Evolutionary conservation across 2,329 filamentous ascomycete species (phyloP), one percentile per base, ranked within the genome.

Genomic region (Xylaria sp.): DNA sequence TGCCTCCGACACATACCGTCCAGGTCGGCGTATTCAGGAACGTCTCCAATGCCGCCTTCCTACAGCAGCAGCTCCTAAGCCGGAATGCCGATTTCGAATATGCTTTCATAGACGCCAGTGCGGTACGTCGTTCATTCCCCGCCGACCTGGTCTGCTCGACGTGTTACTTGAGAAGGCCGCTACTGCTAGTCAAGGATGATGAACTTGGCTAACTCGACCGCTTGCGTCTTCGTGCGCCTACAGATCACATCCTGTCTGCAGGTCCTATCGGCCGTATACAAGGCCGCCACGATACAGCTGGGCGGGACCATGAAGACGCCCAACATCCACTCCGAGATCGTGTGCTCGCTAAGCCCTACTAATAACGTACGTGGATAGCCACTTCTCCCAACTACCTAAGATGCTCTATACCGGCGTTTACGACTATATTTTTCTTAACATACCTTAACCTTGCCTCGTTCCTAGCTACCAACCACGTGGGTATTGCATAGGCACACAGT

Each of bases 21-120:
- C 86, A 94, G 71, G 75, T 91, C 45, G 87, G 85, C 40, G 76
- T 96, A 26, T 97, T 94, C 76, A 82, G 78, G 19, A 77, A 90
- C 69, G 84, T 97, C 52, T 71, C 82, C 57, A 99, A 99, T 71
- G 83, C 91, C 9, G 74, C 82, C 1, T 92, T 88, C 67, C 78
- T 99, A 40, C 88, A 92, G 48, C 79, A 87, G 63, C 92, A 97
- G 74, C 84, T 99, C 4, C 79, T 97, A n/a, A 82, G 85, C 5
- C 89, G 90, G 48, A 96, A 97, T 69, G 68, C 84, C 9, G 87
- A 88, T 7, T 97, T 92, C 65, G 92, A 97, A 73, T 97, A 97
- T 78, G 92, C 92, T 29, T 89, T 99, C 62, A 83, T 99, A 43
- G 93, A 99, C 74, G 92, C 92, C 18, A 85, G 84, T 42, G 84